phyloP scores from a whole-genome alignment of 257 asterid genomes.

The Jasminum sambac region DNA sequence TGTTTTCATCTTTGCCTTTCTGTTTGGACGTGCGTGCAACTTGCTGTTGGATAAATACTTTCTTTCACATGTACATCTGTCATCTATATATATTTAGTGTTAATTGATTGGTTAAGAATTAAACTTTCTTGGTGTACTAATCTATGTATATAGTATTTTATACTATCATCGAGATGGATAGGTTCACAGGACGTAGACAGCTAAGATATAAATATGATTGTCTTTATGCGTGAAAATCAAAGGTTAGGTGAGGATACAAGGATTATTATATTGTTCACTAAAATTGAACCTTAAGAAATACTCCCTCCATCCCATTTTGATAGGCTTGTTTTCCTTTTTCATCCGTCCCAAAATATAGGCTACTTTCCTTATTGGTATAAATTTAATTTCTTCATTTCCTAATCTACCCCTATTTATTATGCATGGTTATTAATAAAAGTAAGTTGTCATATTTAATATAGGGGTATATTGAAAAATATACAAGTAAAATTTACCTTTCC shows the following conservation, averaged over 20 bases:
- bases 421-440: no score
- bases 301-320: no score
- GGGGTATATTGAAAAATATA: no score
- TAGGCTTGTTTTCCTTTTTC: no score
- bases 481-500: no score
- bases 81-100: not conserved
- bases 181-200: not conserved
- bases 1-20: not conserved
- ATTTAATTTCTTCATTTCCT: no score
- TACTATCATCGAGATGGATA: not conserved
- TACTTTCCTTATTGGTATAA: no score
- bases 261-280: not conserved
- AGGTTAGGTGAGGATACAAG: not conserved
- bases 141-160: not conserved
- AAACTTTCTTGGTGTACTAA: not conserved
- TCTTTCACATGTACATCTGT: not conserved
- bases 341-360: no score
- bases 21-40: not conserved
- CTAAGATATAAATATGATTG: not conserved
- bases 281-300: slow-evolving; percentile 1
- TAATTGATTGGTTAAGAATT: not conserved
- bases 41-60: not conserved
- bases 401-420: no score
- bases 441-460: no score
- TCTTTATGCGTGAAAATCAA: not conserved